These are phyloP conservation scores for Galeopsis tetrahit DNA, from an alignment of 257 asterid genomes.

Conservation along the genomic window DNA sequence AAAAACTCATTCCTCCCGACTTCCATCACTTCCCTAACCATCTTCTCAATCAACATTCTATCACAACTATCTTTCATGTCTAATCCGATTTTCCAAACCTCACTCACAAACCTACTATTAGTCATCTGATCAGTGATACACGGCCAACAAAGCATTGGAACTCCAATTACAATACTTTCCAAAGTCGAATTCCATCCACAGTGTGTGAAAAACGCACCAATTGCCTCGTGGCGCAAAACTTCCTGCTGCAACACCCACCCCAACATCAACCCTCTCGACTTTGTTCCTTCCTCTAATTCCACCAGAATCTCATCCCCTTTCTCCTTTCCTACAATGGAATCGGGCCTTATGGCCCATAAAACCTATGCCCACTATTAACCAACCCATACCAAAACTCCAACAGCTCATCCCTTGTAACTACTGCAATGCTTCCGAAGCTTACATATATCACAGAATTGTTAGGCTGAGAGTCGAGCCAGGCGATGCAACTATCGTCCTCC, in stretches of 20 bases:
- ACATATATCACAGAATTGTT: too few relatives aligned
- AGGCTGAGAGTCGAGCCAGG: too few relatives aligned
- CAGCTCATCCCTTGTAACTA: slow-evolving; percentile 34
- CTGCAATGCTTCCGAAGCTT: slow-evolving; percentile 47
- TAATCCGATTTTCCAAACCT: slow-evolving; percentile 47
- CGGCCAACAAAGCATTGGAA: slow-evolving; percentile 50
- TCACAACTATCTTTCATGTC: slow-evolving; percentile 45
- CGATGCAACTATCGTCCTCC: too few relatives aligned
- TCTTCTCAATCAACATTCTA: slow-evolving; percentile 30
- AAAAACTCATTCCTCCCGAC: slow-evolving; percentile 37
- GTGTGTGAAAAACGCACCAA: slow-evolving; percentile 43
- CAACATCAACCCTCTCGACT: slow-evolving; percentile 38
- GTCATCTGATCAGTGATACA: slow-evolving; percentile 39
- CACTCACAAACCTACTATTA: slow-evolving; percentile 44
- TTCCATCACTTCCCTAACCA: too few relatives aligned
- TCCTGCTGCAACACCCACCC: slow-evolving; percentile 43
- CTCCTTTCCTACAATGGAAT: slow-evolving; percentile 24
- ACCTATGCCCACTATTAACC: too few relatives aligned
- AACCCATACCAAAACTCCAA: slow-evolving; percentile 45
- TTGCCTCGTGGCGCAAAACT: slow-evolving; percentile 37
- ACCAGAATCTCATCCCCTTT: neutral
- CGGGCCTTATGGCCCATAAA: slow-evolving; percentile 47
- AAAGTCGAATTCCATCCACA: slow-evolving; percentile 49
- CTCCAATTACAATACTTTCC: slow-evolving; percentile 32
- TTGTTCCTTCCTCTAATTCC: slow-evolving; percentile 31